Evolutionary conservation across 768 basidiomycete genomes (phyloP), one percentile per base, ranked within the genome.

Genomic region (Tremella yokohamensis): DNA sequence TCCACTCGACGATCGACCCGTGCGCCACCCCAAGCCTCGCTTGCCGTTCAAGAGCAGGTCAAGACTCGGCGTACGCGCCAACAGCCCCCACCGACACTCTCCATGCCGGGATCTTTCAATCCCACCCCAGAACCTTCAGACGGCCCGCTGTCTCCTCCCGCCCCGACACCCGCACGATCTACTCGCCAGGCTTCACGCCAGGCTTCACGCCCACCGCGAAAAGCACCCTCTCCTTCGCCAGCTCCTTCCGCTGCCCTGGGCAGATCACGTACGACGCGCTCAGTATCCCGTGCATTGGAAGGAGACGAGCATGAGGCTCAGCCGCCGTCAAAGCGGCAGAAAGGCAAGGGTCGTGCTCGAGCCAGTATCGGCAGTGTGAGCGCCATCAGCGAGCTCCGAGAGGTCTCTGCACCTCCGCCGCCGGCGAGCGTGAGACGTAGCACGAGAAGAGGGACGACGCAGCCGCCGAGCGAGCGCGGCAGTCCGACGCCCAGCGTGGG

Each of bases 401-500:
- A 48, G 20, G 42, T 20, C 7, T 22, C 25, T 2, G 34, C 22
- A 15, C 16, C 26, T 13, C 16, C 22, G 18, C 26, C 51, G 38
- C 51, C 51, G 22, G 51, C 22, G 8, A 18, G 42, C 7, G 20
- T 50, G 12, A 49, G 47, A 34, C 22, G 56, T 11, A 26, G 48
- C 22, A 50, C 56, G 2, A 57, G 56, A 29, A 24, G 56, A 50
- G 47, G n/a, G 34, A 50, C 56, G 34, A 57, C 56, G 16, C 38
- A 19, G 39, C 29, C n/a, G 18, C 48, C 48, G 9, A 50, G 48
- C 39, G 56, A 57, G 39, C 20, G 56, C 1, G 56, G 56, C 13
- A 57, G 56, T 50, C 56, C 56, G 16, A 49, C 56, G 24, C 56
- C 56, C 49, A 51, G 47, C 38, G 29, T 57, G 3, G 51, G 24